Conservation (phyloP, 2,329 filamentous ascomycete genomes). For the Sporothrix brasiliensis region DNA sequence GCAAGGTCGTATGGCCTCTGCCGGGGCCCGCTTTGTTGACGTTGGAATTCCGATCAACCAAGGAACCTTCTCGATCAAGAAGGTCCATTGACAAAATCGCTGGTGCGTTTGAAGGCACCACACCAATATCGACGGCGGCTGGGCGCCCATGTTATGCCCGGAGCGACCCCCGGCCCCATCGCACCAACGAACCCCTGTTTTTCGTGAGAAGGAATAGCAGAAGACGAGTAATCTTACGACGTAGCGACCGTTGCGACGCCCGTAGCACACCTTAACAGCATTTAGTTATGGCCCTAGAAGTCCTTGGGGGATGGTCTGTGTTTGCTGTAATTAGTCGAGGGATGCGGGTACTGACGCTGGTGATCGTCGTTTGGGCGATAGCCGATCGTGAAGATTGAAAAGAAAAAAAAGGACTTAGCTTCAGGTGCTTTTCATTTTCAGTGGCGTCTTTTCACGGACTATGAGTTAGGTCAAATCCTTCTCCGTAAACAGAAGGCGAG, state of each 20-base stretch:
- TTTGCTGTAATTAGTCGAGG: constrained; percentile 1
- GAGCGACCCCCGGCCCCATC: neutral
- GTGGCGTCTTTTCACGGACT: neutral
- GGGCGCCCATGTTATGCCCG: neutral
- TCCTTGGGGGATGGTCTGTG: neutral
- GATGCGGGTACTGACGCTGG: constrained; percentile 9
- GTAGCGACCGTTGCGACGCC: constrained; percentile 16
- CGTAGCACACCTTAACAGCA: constrained; percentile 12
- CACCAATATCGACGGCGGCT: constrained; percentile 1
- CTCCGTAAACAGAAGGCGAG: neutral
- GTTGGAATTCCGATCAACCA: constrained; percentile 23
- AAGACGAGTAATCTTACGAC: neutral
- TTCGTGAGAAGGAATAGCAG: too few species aligned
- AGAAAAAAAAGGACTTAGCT: neutral
- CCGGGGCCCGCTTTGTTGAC: neutral
- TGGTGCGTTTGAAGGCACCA: neutral
- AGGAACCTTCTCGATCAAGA: constrained; percentile 28
- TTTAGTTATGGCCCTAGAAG: constrained; percentile 15
- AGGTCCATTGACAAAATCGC: constrained; percentile 3
- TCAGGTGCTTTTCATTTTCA: too few species aligned
- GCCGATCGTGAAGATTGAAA: constrained; percentile 12
- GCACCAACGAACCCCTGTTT: neutral
- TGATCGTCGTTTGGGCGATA: constrained; percentile 21
- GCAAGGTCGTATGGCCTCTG: neutral
- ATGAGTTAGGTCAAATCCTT: neutral